These are phyloP conservation scores for Trichomonas vaginalis DNA, from an alignment of 208 protist species.

Conservation along the genomic window DNA sequence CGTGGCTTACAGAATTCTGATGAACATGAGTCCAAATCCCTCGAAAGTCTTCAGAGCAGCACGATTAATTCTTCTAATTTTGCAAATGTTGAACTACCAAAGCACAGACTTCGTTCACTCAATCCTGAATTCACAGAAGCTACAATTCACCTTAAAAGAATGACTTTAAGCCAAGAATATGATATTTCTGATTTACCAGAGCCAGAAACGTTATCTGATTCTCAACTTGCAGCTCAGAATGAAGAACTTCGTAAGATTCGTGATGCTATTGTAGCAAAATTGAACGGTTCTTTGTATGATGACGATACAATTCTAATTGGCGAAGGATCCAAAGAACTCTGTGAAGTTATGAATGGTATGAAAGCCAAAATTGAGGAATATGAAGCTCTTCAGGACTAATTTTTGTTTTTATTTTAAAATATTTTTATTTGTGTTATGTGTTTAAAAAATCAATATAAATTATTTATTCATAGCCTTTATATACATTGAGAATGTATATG, in stretches of 20 bases:
- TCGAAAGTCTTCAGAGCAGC: not conserved
- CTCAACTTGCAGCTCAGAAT: not conserved
- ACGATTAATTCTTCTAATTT: not conserved
- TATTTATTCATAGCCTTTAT: no score
- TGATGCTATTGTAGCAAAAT: not conserved
- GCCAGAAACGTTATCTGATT: not conserved
- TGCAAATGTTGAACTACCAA: not conserved
- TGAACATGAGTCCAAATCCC: no score
- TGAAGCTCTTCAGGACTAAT: no score
- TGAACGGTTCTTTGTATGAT: not conserved
- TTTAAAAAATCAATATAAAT: no score
- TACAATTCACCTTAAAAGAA: not conserved
- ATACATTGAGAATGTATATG: no score
- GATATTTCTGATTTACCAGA: not conserved
- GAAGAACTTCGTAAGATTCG: not conserved
- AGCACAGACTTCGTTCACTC: not conserved
- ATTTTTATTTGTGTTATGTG: no score
- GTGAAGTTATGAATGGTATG: not conserved
- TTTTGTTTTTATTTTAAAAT: no score
- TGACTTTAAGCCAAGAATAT: not conserved
- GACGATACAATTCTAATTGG: not conserved
- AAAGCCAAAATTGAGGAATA: not conserved
- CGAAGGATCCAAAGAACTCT: not conserved
- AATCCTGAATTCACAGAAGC: not conserved
- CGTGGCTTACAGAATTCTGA: not conserved